A percentile compares a stretch with the other conserved stretches of the same genome.
Evolutionary conservation across 352 stramenopile genomes (phyloP).

Genomic region (Stephanocyclus meneghinianus): DNA sequence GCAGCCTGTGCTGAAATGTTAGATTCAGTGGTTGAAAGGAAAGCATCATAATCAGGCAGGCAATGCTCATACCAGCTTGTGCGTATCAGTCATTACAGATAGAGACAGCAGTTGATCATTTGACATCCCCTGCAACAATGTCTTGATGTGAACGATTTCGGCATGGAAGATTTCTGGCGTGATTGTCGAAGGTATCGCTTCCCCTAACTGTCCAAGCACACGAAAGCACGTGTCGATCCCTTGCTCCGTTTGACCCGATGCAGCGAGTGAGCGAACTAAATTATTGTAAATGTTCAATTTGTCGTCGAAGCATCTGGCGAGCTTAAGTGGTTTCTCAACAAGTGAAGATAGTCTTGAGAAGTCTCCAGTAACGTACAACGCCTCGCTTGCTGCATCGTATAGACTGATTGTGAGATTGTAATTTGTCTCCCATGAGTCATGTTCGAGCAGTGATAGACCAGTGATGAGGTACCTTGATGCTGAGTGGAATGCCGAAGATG

Average conservation of each 20-base stretch:
- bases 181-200: constrained; percentile 52
- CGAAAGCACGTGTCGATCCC: constrained; percentile 30
- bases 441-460: constrained; percentile 49
- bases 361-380: constrained; percentile 40
- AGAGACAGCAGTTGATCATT: constrained; percentile 32
- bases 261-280: constrained; percentile 33
- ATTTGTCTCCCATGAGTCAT: constrained; percentile 47
- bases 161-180: constrained; percentile 18
- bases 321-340: constrained; percentile 22
- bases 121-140: constrained; percentile 17
- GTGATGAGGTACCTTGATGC: constrained; percentile 48
- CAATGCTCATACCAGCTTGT: constrained; percentile 27
- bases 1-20: constrained; percentile 12
- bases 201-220: constrained; percentile 56
- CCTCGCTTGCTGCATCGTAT: constrained; percentile 34
- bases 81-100: constrained; percentile 34
- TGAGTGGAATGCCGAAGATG: constrained; percentile 51
- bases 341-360: constrained; percentile 26
- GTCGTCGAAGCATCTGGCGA: constrained; percentile 48
- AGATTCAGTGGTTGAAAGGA: not conserved
- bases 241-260: constrained; percentile 13
- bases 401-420: constrained; percentile 53
- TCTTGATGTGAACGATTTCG: constrained; percentile 30
- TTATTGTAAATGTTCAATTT: constrained; percentile 49
- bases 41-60: not conserved